Evolutionary conservation across 192 early-diverging fungal genomes (phyloP).

Genomic region (Helicostylum pulchrum): DNA sequence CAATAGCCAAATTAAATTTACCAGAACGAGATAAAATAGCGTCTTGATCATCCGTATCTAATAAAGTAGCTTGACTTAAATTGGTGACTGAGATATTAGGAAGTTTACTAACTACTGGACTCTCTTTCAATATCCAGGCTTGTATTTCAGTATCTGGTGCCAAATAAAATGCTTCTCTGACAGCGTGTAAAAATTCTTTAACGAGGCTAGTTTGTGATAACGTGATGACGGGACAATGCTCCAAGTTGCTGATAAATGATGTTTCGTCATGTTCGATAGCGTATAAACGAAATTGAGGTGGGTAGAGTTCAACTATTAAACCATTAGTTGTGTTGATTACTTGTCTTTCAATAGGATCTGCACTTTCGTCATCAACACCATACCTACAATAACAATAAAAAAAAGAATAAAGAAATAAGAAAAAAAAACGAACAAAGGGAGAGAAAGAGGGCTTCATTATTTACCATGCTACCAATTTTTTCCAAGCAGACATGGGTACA

Average conservation of each 20-base stretch:
- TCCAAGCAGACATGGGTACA: slow-evolving; percentile 51
- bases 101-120: too few relatives aligned
- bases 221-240: neutral
- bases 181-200: neutral
- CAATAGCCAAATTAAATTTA: neutral
- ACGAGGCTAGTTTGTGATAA: too few relatives aligned
- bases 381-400: slow-evolving; percentile 34
- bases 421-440: slow-evolving; percentile 25
- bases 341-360: slow-evolving; percentile 38
- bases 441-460: neutral
- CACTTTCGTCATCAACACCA: slow-evolving; percentile 15
- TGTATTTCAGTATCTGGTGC: slow-evolving; percentile 1
- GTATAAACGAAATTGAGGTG: slow-evolving; percentile 38
- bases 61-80: neutral
- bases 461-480: slow-evolving; percentile 45
- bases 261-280: slow-evolving; percentile 21
- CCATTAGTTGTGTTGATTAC: slow-evolving; percentile 28
- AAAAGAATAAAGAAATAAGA: neutral
- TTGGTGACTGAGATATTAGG: too few relatives aligned
- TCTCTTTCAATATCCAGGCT: neutral
- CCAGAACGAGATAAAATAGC: too few relatives aligned
- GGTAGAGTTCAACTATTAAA: slow-evolving; percentile 36
- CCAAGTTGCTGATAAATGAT: neutral
- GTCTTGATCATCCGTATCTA: neutral
- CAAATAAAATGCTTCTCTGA: neutral